These are phyloP conservation scores for Colletotrichum agaves DNA, from an alignment of 2,329 filamentous ascomycete genomes.

Conservation along the genomic window DNA sequence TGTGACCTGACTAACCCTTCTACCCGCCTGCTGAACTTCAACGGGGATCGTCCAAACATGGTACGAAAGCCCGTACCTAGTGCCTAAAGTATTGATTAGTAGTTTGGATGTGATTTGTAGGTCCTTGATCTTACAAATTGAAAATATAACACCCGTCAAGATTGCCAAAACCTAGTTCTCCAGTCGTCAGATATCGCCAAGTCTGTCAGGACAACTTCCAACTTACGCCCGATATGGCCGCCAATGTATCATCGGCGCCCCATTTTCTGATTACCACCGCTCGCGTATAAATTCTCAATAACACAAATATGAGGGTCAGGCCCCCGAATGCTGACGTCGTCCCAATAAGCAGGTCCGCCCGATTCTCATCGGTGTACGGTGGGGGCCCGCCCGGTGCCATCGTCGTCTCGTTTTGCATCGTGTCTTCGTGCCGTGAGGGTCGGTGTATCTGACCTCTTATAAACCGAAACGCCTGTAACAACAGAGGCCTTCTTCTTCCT, in stretches of 20 bases:
- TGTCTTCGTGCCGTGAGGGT: neutral
- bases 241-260: slow-evolving; percentile 22
- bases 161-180: neutral
- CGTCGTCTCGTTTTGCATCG: neutral
- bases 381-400: neutral
- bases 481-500: too few species aligned
- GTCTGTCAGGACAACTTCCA: neutral
- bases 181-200: neutral
- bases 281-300: slow-evolving; percentile 15
- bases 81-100: neutral
- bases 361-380: neutral
- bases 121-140: neutral
- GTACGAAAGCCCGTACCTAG: slow-evolving; percentile 4
- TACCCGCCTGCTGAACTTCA: neutral
- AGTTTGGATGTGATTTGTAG: neutral
- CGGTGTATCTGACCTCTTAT: too few species aligned
- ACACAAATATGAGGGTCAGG: slow-evolving; percentile 16
- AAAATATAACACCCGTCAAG: slow-evolving; percentile 7
- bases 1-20: neutral
- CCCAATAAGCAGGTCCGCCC: slow-evolving; percentile 14
- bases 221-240: slow-evolving; percentile 23
- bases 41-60: slow-evolving; percentile 19
- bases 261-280: slow-evolving; percentile 24
- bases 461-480: too few species aligned
- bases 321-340: neutral